These are phyloP conservation scores for Tremellales sp. DNA, from an alignment of 1,284 basidiomycete genomes.

Conservation along the genomic window DNA sequence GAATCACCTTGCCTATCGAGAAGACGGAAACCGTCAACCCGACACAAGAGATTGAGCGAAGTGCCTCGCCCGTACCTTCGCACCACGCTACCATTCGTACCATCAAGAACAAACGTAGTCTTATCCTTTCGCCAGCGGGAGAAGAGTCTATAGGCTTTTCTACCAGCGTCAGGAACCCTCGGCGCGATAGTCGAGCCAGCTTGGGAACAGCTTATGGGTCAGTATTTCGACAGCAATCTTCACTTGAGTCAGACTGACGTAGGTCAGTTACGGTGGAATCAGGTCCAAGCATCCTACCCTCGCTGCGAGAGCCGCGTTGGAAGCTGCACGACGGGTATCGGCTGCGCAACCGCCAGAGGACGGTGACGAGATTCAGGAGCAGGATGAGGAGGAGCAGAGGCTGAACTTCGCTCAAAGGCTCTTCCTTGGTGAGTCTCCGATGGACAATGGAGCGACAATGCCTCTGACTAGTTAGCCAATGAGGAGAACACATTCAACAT, in stretches of 20 bases:
- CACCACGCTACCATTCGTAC: conserved; percentile 24
- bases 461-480: conserved; percentile 30
- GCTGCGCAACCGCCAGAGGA: conserved; percentile 18
- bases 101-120: conserved; percentile 11
- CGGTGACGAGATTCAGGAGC: conserved; percentile 25
- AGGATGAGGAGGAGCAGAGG: conserved; percentile 26
- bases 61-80: conserved; percentile 25
- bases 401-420: conserved; percentile 79
- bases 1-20: conserved; percentile 70
- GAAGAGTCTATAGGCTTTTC: conserved; percentile 12
- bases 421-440: conserved; percentile 56
- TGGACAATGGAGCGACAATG: background rate
- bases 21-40: conserved; percentile 54
- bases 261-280: conserved; percentile 48
- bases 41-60: conserved; percentile 12
- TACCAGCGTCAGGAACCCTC: conserved; percentile 12
- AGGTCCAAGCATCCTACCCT: conserved; percentile 49
- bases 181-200: conserved; percentile 42
- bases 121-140: conserved; percentile 18
- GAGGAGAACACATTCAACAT: conserved; percentile 51
- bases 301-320: conserved; percentile 44
- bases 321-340: conserved; percentile 43
- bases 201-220: conserved; percentile 44
- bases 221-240: conserved; percentile 14
- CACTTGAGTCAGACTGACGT: conserved; percentile 19